Evolutionary conservation across 345 rosid genomes (phyloP).

Genomic region (Hypericum perforatum): DNA sequence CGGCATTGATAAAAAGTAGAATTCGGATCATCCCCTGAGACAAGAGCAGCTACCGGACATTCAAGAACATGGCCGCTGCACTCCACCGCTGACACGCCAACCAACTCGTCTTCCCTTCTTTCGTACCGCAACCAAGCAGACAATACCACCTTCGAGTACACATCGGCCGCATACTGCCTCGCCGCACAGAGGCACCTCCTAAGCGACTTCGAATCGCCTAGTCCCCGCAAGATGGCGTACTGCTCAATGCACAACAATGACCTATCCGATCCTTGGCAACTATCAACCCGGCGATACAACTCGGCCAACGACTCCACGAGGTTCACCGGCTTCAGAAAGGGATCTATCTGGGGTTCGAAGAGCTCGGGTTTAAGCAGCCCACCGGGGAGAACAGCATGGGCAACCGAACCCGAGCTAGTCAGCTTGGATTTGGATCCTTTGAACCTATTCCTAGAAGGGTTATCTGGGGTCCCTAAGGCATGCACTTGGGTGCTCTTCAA

Average conservation of each 20-base stretch:
- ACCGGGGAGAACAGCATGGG: constrained; percentile 41
- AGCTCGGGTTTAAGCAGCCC: constrained; percentile 60
- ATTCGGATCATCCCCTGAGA: constrained; percentile 35
- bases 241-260: constrained; percentile 50
- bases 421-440: constrained; percentile 41
- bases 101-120: constrained; percentile 66
- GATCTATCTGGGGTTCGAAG: constrained; percentile 68
- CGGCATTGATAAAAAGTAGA: constrained; percentile 33
- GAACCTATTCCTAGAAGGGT: constrained; percentile 24
- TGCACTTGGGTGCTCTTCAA: constrained; percentile 65
- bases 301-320: constrained; percentile 56
- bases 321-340: constrained; percentile 52
- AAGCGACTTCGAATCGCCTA: constrained; percentile 74
- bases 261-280: constrained; percentile 29
- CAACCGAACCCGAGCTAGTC: constrained; percentile 25
- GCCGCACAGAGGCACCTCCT: constrained; percentile 66
- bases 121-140: constrained; percentile 82
- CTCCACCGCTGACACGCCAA: constrained; percentile 42
- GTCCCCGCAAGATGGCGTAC: constrained; percentile 42
- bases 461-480: constrained; percentile 42
- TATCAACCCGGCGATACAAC: constrained; percentile 46
- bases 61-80: constrained; percentile 49
- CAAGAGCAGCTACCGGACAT: constrained; percentile 46
- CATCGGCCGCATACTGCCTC: constrained; percentile 53
- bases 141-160: constrained; percentile 62